A percentile compares a stretch with the other conserved stretches of the same genome.
phyloP scores from a whole-genome alignment of 1,139 yeast species.

The Geotrichum citri-aurantii region DNA sequence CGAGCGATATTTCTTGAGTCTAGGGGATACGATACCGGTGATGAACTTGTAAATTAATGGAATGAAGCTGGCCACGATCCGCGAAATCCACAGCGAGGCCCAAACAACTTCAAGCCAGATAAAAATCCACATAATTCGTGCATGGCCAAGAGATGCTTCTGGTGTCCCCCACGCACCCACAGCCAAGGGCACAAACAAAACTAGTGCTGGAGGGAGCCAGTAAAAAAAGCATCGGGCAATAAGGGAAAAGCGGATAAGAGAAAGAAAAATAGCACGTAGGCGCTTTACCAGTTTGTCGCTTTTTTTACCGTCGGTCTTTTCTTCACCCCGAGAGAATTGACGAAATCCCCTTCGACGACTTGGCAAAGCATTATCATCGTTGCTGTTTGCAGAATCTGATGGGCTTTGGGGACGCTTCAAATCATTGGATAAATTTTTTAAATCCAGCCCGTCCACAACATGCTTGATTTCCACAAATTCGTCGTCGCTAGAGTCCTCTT shows the following conservation, averaged over 20 bases:
- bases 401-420: conserved; percentile 5
- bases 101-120: conserved; percentile 42
- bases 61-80: conserved; percentile 34
- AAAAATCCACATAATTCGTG: conserved; percentile 38
- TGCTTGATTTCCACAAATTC: conserved; percentile 30
- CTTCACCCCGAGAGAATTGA: conserved; percentile 13
- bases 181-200: conserved; percentile 39
- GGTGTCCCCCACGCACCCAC: conserved; percentile 38
- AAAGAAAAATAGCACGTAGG: conserved; percentile 29
- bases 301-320: conserved; percentile 8
- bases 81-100: conserved; percentile 38
- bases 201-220: conserved; percentile 39
- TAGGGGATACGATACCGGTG: conserved; percentile 35
- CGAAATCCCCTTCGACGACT: conserved; percentile 18
- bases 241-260: conserved; percentile 30
- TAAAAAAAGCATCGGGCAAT: conserved; percentile 35
- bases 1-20: conserved; percentile 34
- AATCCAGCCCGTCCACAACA: conserved; percentile 26
- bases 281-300: conserved; percentile 20
- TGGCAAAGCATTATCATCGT: conserved; percentile 13
- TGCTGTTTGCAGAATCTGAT: conserved; percentile 17
- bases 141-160: conserved; percentile 32
- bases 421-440: conserved; percentile 19
- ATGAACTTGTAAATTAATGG: conserved; percentile 31
- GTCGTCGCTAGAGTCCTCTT: conserved; percentile 24